Evolutionary conservation across 305 asterid species (phyloP).

Genomic region (Solanum hybrid): DNA sequence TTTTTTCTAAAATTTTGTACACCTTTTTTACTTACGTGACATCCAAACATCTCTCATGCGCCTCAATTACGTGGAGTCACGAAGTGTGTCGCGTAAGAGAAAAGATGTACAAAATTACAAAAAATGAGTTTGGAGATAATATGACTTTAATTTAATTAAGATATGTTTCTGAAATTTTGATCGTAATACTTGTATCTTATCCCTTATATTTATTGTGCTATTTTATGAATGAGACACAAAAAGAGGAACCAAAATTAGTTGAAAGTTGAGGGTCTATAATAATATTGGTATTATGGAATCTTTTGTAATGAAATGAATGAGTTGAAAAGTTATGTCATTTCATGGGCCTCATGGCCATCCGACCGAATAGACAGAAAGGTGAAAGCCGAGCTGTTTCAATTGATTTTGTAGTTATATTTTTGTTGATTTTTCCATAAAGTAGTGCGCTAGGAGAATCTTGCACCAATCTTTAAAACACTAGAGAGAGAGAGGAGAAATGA

Average conservation of each 20-base stretch:
- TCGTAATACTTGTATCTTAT: too few species aligned
- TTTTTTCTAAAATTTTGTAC: too few species aligned
- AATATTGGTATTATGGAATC: not conserved
- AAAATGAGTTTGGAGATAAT: too few species aligned
- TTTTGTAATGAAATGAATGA: not conserved
- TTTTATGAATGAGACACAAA: not conserved
- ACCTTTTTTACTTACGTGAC: not conserved
- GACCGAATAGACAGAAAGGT: slow-evolving; percentile 33
- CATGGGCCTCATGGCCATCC: not conserved
- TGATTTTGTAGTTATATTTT: slow-evolving; percentile 20
- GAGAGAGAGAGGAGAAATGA: not conserved
- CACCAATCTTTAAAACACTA: slow-evolving; percentile 36
- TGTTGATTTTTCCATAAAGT: slow-evolving; percentile 27
- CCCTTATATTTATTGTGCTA: not conserved
- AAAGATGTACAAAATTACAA: too few species aligned
- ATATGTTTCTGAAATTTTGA: too few species aligned
- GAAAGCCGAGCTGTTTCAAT: slow-evolving; percentile 28
- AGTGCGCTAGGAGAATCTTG: slow-evolving; percentile 40
- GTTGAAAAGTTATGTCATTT: not conserved
- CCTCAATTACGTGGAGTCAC: too few species aligned
- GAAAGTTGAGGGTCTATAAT: not conserved
- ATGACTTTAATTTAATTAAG: too few species aligned
- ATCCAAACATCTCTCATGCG: not conserved
- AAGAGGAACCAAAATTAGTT: not conserved
- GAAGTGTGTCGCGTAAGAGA: not conserved